Percentiles rank a stretch among this genome's conserved stretches.
Evolutionary conservation across 2,329 filamentous ascomycete genomes (phyloP).

Genomic region (Fusarium drepaniforme): DNA sequence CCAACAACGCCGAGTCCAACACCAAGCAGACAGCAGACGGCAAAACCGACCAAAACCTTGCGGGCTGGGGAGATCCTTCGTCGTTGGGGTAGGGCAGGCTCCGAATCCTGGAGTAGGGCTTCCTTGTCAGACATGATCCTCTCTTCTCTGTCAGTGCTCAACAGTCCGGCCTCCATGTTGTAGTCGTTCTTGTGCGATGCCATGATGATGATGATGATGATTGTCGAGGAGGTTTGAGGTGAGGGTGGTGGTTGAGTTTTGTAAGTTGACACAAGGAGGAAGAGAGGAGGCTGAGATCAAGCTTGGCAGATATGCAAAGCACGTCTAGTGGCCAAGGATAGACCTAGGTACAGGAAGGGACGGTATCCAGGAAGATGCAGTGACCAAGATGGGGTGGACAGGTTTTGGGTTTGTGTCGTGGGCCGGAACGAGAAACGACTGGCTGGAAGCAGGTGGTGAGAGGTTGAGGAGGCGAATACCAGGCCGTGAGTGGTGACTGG

Average conservation of each 20-base stretch:
- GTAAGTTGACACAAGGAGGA: constrained; percentile 35
- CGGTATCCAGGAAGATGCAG: constrained; percentile 32
- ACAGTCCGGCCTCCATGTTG: constrained; percentile 47
- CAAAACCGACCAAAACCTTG: constrained; percentile 41
- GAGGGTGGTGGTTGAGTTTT: constrained; percentile 39
- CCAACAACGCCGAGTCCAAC: constrained; percentile 41
- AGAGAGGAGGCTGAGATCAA: constrained; percentile 32
- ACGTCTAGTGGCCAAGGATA: constrained; percentile 40
- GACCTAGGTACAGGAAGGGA: neutral
- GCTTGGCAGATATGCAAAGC: constrained; percentile 37
- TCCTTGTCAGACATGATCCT: constrained; percentile 45
- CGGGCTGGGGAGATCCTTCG: constrained; percentile 38
- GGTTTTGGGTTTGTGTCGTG: constrained; percentile 38
- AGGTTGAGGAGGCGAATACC: constrained; percentile 36
- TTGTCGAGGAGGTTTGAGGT: constrained; percentile 13
- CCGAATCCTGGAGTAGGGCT: constrained; percentile 42
- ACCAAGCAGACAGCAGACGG: constrained; percentile 41
- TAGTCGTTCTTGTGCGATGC: constrained; percentile 43
- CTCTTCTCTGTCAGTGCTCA: constrained; percentile 46
- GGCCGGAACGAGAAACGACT: constrained; percentile 38
- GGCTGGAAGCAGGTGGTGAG: constrained; percentile 35
- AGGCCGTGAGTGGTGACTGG: constrained; percentile 34
- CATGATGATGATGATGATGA: constrained; percentile 25
- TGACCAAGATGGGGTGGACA: constrained; percentile 28
- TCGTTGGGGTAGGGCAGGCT: constrained; percentile 31